Percentiles rank a stretch among this genome's conserved stretches.
Conservation (phyloP, 1,284 basidiomycete species). For the Pyrrhoderma lamaoense region DNA sequence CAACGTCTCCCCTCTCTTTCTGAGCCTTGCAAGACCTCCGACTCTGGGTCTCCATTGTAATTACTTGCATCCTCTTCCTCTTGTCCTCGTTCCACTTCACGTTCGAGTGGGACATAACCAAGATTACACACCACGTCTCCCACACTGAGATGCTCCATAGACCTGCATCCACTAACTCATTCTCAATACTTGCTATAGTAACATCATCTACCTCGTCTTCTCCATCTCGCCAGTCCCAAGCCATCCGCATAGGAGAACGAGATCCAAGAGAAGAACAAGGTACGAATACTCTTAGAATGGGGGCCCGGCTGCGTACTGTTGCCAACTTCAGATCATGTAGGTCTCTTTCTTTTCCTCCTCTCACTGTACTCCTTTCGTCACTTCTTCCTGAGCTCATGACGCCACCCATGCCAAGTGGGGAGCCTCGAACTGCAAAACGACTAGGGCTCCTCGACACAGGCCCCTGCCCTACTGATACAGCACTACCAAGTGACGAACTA, state of each 20-base stretch:
- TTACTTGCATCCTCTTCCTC: constrained; percentile 10
- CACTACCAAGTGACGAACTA: constrained; percentile 24
- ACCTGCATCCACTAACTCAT: constrained; percentile 52
- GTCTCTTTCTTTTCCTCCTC: too few species aligned
- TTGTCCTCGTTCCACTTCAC: constrained; percentile 1
- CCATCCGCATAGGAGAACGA: too few species aligned
- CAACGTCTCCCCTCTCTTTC: constrained; percentile 33
- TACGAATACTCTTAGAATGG: constrained; percentile 65
- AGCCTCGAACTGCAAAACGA: neutral
- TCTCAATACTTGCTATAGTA: constrained; percentile 50
- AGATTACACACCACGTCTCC: constrained; percentile 75
- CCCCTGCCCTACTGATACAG: constrained; percentile 17
- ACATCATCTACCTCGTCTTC: constrained; percentile 23
- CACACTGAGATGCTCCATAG: constrained; percentile 64
- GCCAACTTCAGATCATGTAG: constrained; percentile 59
- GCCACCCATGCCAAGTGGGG: neutral
- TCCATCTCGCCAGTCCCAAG: too few species aligned
- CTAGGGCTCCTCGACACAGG: constrained; percentile 1
- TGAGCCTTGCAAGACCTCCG: constrained; percentile 20
- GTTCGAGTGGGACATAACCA: constrained; percentile 51
- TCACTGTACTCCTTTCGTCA: too few species aligned
- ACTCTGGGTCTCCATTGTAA: constrained; percentile 12
- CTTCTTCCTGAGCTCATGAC: too few species aligned
- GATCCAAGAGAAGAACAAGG: constrained; percentile 50
- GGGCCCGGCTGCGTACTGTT: constrained; percentile 56